Conservation (phyloP, 2,329 filamentous ascomycete species). For the Talaromyces sp. region DNA sequence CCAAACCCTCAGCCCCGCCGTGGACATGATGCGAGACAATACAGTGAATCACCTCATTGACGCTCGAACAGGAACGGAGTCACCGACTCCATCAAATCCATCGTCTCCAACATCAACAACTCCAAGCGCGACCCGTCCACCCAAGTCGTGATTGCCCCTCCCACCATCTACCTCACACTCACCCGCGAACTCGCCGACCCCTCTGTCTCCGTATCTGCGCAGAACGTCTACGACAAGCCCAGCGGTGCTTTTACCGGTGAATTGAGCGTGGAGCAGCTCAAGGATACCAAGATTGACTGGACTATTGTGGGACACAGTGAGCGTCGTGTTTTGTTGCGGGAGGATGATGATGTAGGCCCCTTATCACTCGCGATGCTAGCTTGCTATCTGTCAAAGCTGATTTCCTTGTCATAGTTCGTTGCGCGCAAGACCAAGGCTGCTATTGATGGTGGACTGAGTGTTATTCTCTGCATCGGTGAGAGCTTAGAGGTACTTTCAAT, state of each 20-base stretch:
- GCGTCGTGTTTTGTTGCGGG: constrained; percentile 82
- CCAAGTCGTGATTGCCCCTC: constrained; percentile 95
- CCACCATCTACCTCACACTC: constrained; percentile 83
- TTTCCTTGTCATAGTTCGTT: constrained; percentile 58
- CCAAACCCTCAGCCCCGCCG: constrained; percentile 3
- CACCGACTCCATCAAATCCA: constrained; percentile 80
- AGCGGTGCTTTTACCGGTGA: constrained; percentile 97
- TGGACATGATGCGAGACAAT: neutral
- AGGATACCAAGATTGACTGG: constrained; percentile 86
- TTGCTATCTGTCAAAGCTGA: neutral
- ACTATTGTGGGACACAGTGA: constrained; percentile 91
- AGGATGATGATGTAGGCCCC: constrained; percentile 63
- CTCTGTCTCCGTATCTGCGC: constrained; percentile 80
- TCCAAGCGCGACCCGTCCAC: constrained; percentile 59
- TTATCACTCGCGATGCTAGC: neutral
- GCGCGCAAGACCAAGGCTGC: constrained; percentile 93
- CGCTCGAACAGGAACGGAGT: constrained; percentile 77
- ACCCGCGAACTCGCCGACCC: constrained; percentile 73
- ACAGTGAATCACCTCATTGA: neutral
- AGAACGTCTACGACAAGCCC: constrained; percentile 97
- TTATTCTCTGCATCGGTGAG: constrained; percentile 98
- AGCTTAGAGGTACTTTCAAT: constrained; percentile 61
- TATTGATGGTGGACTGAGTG: constrained; percentile 76
- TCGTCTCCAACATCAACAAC: constrained; percentile 83
- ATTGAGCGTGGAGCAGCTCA: constrained; percentile 86